Conservation (phyloP, 352 stramenopile species). For the Phytopythium helicoides region DNA sequence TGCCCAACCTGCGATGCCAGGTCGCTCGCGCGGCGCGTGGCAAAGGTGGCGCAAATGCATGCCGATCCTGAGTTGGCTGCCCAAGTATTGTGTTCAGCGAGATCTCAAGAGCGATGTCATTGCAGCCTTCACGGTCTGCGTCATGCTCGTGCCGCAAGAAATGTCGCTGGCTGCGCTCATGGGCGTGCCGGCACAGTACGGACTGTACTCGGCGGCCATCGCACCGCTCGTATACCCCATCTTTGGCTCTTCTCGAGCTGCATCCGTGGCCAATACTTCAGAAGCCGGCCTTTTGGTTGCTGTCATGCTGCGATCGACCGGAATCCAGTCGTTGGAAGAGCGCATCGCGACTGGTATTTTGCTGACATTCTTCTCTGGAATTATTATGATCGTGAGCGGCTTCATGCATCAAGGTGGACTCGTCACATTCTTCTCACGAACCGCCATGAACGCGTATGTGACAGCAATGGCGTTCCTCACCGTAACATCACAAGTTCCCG, state of each 20-base stretch:
- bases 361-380: conserved; percentile 64
- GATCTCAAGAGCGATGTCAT: conserved; percentile 72
- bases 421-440: conserved; percentile 70
- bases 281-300: conserved; percentile 67
- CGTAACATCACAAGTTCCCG: conserved; percentile 57
- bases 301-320: conserved; percentile 46
- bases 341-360: conserved; percentile 61
- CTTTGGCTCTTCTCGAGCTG: conserved; percentile 58
- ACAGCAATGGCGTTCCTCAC: conserved; percentile 66
- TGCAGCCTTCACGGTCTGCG: conserved; percentile 66
- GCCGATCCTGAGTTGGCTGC: conserved; percentile 73
- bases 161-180: conserved; percentile 92
- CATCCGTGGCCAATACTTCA: conserved; percentile 65
- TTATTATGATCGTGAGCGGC: conserved; percentile 54
- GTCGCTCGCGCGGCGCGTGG: conserved; percentile 3
- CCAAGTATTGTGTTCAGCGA: conserved; percentile 49
- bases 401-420: conserved; percentile 58
- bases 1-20: too few species aligned
- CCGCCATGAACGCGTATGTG: conserved; percentile 73
- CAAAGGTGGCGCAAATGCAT: conserved; percentile 27
- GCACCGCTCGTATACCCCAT: conserved; percentile 72
- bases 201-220: conserved; percentile 67
- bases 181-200: conserved; percentile 65
- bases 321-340: conserved; percentile 52
- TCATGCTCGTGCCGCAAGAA: conserved; percentile 92